phyloP scores from a whole-genome alignment of 208 protist genomes.

The Trypanosoma grayi region DNA sequence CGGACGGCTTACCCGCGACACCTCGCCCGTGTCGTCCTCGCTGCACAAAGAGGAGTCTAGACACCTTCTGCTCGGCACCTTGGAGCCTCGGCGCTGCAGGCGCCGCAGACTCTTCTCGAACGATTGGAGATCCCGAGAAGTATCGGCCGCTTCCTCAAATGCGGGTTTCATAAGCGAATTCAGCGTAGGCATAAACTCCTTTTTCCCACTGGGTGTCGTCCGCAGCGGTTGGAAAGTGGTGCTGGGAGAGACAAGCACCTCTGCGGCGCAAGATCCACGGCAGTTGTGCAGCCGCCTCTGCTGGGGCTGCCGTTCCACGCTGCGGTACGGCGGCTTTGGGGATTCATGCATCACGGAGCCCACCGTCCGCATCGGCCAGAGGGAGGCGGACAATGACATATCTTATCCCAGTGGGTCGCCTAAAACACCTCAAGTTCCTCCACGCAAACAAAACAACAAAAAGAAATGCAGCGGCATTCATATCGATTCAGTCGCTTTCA shows the following conservation, averaged over 20 bases:
- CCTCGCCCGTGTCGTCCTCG: not conserved
- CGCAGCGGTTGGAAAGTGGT: too few species aligned
- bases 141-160: not conserved
- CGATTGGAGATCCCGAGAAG: not conserved
- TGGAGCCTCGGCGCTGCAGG: not conserved
- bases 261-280: too few species aligned
- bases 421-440: too few species aligned
- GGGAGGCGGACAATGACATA: not conserved
- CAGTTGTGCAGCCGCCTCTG: not conserved
- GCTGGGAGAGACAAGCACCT: not conserved
- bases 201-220: not conserved
- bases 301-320: not conserved
- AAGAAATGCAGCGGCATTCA: too few species aligned
- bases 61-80: not conserved
- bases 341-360: conserved; percentile 23
- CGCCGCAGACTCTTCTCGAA: conserved; percentile 2
- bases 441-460: too few species aligned
- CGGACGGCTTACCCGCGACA: not conserved
- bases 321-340: conserved; percentile 4
- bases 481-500: too few species aligned
- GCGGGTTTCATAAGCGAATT: too few species aligned
- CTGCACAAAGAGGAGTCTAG: not conserved
- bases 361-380: conserved; percentile 5
- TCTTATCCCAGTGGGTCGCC: too few species aligned
- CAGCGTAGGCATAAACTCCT: not conserved